Evolutionary conservation across 2,329 filamentous ascomycete genomes (phyloP).

Genomic region (Eutypella sp.): DNA sequence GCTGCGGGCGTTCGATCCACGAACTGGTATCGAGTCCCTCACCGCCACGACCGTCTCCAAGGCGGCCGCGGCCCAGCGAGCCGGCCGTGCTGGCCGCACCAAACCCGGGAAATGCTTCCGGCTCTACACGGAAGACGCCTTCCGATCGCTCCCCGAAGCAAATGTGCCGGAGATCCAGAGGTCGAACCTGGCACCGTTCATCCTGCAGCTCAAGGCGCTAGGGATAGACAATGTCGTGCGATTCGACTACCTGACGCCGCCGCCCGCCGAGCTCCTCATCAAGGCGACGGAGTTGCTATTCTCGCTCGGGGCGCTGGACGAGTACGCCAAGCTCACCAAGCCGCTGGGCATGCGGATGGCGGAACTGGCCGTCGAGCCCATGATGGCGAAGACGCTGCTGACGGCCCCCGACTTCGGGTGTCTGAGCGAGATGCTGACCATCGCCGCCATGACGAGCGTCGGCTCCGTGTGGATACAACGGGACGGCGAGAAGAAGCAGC

Average conservation of each 20-base stretch:
- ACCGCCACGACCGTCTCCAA: slow-evolving; percentile 80
- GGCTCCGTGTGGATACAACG: slow-evolving; percentile 79
- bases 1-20: slow-evolving; percentile 77
- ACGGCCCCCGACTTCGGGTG: slow-evolving; percentile 71
- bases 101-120: slow-evolving; percentile 91
- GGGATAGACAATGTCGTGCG: slow-evolving; percentile 91
- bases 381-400: slow-evolving; percentile 88
- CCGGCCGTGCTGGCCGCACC: slow-evolving; percentile 84
- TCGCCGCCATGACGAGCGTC: slow-evolving; percentile 89
- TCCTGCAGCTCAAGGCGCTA: slow-evolving; percentile 89
- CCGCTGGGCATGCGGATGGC: slow-evolving; percentile 90
- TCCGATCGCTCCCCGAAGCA: slow-evolving; percentile 59
- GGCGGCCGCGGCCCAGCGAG: slow-evolving; percentile 86
- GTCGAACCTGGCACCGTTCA: slow-evolving; percentile 80
- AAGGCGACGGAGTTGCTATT: slow-evolving; percentile 85
- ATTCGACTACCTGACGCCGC: slow-evolving; percentile 83
- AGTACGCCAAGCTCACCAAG: slow-evolving; percentile 83
- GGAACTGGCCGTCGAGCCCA: slow-evolving; percentile 86
- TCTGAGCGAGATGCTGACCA: slow-evolving; percentile 79
- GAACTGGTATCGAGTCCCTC: slow-evolving; percentile 80
- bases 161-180: slow-evolving; percentile 89
- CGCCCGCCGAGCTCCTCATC: slow-evolving; percentile 77
- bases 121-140: slow-evolving; percentile 77
- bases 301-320: slow-evolving; percentile 79
- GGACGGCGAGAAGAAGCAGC: slow-evolving; percentile 68